Conservation (phyloP, 2,329 filamentous ascomycete genomes). For the Trichoderma sp. region DNA sequence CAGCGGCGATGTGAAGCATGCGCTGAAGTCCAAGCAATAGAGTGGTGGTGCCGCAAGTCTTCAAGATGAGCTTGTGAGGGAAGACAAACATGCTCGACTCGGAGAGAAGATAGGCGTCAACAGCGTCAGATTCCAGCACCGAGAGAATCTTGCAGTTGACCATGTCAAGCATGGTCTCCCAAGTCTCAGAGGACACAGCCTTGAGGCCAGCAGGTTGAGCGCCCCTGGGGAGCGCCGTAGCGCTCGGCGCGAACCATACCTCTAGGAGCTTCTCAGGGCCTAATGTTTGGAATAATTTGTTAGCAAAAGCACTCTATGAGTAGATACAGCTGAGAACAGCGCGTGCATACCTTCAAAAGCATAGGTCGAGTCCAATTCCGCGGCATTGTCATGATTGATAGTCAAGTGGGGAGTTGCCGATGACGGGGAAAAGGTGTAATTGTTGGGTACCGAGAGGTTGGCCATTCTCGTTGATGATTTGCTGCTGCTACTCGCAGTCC, state of each 20-base stretch:
- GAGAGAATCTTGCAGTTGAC: constrained; percentile 99
- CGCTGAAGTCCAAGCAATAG: constrained; percentile 85
- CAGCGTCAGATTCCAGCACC: constrained; percentile 86
- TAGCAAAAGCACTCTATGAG: background rate
- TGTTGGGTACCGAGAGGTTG: constrained; percentile 74
- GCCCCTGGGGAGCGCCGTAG: constrained; percentile 68
- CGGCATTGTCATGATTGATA: constrained; percentile 93
- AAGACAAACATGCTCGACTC: constrained; percentile 99
- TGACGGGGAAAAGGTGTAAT: constrained; percentile 81
- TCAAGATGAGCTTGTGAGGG: constrained; percentile 98
- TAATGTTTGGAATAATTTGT: constrained; percentile 33
- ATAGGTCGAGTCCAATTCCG: constrained; percentile 91
- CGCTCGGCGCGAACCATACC: constrained; percentile 92
- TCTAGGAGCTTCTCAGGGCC: constrained; percentile 97
- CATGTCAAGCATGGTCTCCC: constrained; percentile 96
- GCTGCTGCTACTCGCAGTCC: constrained; percentile 26
- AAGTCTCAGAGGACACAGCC: constrained; percentile 77
- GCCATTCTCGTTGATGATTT: constrained; percentile 61
- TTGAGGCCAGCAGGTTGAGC: constrained; percentile 79
- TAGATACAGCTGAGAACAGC: background rate
- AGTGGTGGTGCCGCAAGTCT: constrained; percentile 97
- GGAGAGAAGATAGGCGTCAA: constrained; percentile 95
- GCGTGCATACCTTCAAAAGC: constrained; percentile 77
- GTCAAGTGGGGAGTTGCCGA: constrained; percentile 85
- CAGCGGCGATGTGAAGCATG: constrained; percentile 87